Conservation (phyloP, 768 basidiomycete species). For the Agaricus sinodeliciosus region DNA sequence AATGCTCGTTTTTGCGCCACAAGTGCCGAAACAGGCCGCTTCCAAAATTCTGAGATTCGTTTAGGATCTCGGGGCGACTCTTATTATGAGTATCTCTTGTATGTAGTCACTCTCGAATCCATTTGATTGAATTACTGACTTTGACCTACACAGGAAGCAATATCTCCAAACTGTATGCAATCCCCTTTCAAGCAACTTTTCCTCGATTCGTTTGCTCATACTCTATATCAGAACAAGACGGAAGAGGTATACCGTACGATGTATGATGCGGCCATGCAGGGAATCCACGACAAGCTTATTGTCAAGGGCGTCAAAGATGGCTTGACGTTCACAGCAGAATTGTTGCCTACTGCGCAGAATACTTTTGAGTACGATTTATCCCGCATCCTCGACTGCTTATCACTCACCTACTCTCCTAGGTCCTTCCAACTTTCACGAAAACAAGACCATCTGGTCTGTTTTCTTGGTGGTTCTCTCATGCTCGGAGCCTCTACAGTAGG, state of each 20-base stretch:
- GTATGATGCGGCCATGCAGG: conserved; percentile 81
- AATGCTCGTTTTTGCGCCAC: not conserved
- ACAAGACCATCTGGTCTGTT: conserved; percentile 96
- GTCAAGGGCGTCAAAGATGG: conserved; percentile 50
- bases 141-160: conserved; percentile 47
- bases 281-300: conserved; percentile 70
- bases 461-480: conserved; percentile 88
- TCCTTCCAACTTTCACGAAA: conserved; percentile 71
- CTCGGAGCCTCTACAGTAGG: conserved; percentile 74
- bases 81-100: conserved; percentile 90
- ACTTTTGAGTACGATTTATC: conserved; percentile 9
- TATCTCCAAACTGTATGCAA: conserved; percentile 70
- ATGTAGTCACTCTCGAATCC: conserved; percentile 15
- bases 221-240: conserved; percentile 48
- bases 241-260: conserved; percentile 82
- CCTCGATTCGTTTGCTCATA: not conserved
- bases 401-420: conserved; percentile 25
- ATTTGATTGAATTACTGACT: not conserved
- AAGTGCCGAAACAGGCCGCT: conserved; percentile 30
- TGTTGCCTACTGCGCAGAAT: conserved; percentile 43
- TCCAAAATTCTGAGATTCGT: conserved; percentile 67
- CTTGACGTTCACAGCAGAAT: conserved; percentile 76
- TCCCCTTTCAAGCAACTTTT: not conserved
- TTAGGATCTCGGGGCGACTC: conserved; percentile 93
- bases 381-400: not conserved